Percentiles rank a stretch among this genome's conserved stretches.
Conservation (phyloP, 2,329 filamentous ascomycete species). For the Bipolaris zeicola region DNA sequence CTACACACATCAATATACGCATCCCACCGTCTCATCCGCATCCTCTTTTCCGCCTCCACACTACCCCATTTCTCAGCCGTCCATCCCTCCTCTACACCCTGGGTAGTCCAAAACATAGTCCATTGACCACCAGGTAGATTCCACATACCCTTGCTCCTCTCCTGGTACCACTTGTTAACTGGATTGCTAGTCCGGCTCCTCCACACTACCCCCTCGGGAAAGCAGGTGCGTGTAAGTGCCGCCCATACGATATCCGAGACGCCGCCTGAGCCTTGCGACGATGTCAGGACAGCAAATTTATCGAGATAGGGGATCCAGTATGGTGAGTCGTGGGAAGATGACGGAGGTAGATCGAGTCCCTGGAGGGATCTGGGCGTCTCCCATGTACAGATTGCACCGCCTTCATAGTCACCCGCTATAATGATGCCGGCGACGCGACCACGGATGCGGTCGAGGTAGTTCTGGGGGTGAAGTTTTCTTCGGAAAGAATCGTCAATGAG, state of each 20-base stretch:
- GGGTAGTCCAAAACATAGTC: conserved; percentile 99
- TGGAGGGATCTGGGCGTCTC: conserved; percentile 70
- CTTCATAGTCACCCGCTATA: conserved; percentile 95
- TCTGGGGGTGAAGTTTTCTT: conserved; percentile 78
- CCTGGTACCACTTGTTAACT: conserved; percentile 99
- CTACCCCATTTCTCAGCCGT: conserved; percentile 56
- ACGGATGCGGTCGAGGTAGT: conserved; percentile 82
- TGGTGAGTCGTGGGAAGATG: conserved; percentile 55
- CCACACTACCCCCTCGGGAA: conserved; percentile 91
- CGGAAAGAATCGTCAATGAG: conserved; percentile 94
- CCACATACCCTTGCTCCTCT: conserved; percentile 80
- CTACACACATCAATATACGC: conserved; percentile 58
- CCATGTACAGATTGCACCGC: conserved; percentile 93
- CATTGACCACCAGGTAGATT: conserved; percentile 83
- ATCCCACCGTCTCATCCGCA: conserved; percentile 51
- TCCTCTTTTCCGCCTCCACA: conserved; percentile 50
- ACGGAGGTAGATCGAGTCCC: conserved; percentile 16
- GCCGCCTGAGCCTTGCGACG: conserved; percentile 85
- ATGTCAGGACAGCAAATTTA: conserved; percentile 93
- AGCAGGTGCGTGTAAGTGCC: conserved; percentile 87
- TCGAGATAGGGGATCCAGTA: conserved; percentile 83
- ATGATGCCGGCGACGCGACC: conserved; percentile 87
- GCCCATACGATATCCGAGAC: conserved; percentile 97
- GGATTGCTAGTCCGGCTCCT: conserved; percentile 87
- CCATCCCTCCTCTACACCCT: conserved; percentile 60